A percentile compares a stretch with the other conserved stretches of the same genome.
phyloP scores from a whole-genome alignment of 192 early-diverging fungal species.

The Podila minutissima region DNA sequence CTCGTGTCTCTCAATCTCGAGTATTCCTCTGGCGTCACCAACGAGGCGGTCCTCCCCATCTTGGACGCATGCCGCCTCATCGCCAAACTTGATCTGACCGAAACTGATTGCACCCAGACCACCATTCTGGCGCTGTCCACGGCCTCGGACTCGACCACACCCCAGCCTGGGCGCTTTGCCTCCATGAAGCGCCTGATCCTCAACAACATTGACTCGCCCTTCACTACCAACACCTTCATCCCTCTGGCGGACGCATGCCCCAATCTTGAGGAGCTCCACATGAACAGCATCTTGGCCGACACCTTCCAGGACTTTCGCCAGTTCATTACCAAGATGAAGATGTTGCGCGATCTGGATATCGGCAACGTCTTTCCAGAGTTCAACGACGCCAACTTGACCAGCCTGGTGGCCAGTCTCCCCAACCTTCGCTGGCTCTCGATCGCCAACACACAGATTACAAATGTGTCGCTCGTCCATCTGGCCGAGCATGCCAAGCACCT shows the following conservation, averaged over 20 bases:
- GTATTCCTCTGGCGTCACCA: conserved; percentile 39
- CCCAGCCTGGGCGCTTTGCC: conserved; percentile 12
- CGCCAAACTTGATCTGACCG: conserved; percentile 37
- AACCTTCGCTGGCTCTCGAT: conserved; percentile 36
- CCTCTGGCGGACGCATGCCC: conserved; percentile 37
- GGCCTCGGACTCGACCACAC: conserved; percentile 6
- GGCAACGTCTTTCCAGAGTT: conserved; percentile 48
- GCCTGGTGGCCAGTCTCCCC: conserved; percentile 28
- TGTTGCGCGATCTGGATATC: conserved; percentile 29
- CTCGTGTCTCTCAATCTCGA: conserved; percentile 42
- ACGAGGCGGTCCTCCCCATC: conserved; percentile 32
- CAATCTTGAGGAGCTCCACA: conserved; percentile 31
- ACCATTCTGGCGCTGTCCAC: conserved; percentile 32
- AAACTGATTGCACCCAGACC: conserved; percentile 32
- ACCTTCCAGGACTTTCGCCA: conserved; percentile 34
- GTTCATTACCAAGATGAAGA: conserved; percentile 22
- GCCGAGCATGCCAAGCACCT: conserved; percentile 18
- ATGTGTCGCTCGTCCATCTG: conserved; percentile 26
- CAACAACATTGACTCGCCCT: conserved; percentile 47
- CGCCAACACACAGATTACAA: conserved; percentile 44
- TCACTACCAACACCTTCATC: conserved; percentile 19
- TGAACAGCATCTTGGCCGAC: conserved; percentile 48
- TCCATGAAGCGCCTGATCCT: conserved; percentile 27
- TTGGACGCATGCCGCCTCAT: conserved; percentile 23
- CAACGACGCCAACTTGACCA: conserved; percentile 24